Evolutionary conservation across 2,329 filamentous ascomycete genomes (phyloP).

Genomic region (Fusarium zealandicum): DNA sequence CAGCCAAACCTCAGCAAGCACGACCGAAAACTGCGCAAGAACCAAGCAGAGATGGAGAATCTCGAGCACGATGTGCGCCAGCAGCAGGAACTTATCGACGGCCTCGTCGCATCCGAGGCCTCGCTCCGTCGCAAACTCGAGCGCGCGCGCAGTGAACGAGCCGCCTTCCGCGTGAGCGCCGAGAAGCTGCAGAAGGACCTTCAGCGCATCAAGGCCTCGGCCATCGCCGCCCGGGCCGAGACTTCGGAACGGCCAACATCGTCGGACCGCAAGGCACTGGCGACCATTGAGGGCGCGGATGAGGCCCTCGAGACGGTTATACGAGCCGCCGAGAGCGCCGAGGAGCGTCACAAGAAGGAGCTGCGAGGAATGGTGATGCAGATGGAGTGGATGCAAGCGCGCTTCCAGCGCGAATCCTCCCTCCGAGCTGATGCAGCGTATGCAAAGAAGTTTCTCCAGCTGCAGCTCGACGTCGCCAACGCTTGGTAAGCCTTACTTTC

Average conservation of each 20-base stretch:
- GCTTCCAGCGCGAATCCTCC: slow-evolving; percentile 79
- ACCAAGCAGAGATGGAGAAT: slow-evolving; percentile 69
- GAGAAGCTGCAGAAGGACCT: slow-evolving; percentile 63
- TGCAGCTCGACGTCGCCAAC: slow-evolving; percentile 83
- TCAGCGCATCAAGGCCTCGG: slow-evolving; percentile 53
- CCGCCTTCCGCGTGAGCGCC: slow-evolving; percentile 60
- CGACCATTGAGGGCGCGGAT: slow-evolving; percentile 51
- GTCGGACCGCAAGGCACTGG: slow-evolving; percentile 36
- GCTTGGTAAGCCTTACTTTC: slow-evolving; percentile 76
- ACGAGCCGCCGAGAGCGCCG: slow-evolving; percentile 65
- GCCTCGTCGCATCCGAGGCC: slow-evolving; percentile 62
- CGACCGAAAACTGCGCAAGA: slow-evolving; percentile 66
- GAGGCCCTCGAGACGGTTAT: slow-evolving; percentile 66
- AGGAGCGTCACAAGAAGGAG: slow-evolving; percentile 76
- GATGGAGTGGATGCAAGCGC: slow-evolving; percentile 87
- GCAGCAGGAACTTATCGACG: slow-evolving; percentile 70
- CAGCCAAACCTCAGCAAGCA: slow-evolving; percentile 57
- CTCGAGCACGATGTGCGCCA: slow-evolving; percentile 76
- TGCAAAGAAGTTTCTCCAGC: slow-evolving; percentile 83
- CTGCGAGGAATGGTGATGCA: slow-evolving; percentile 85
- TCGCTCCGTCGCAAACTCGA: slow-evolving; percentile 73
- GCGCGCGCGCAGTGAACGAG: slow-evolving; percentile 71
- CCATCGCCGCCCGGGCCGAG: slow-evolving; percentile 41
- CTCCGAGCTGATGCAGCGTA: slow-evolving; percentile 83
- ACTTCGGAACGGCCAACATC: slow-evolving; percentile 13